Base-by-base conservation (phyloP, 345 rosid genomes). In the Populus euphratica region DNA sequence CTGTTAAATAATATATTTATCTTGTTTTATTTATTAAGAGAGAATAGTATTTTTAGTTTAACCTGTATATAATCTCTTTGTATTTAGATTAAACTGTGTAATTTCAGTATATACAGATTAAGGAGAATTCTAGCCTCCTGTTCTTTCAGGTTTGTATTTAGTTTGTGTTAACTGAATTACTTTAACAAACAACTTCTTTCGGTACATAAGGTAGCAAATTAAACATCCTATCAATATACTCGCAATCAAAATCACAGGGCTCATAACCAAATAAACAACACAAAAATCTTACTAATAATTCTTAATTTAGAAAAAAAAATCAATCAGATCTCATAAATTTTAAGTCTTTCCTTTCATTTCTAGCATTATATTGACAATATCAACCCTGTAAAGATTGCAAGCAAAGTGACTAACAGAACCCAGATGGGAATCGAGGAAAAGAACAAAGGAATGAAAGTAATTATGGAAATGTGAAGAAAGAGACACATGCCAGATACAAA, bases 401-500 rank as follows among this genome's bases (percentile, higher is more conserved):
- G 25, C 54, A 41, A 12, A 62, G 56, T 17, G 10, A 62, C 47
- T 27, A 16, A 43, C 16, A 74, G 70, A 39, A 59, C 35, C 65
- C 16, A 69, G 8, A 41, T 18, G 7, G n/a, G 29, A 69, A 69
- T 17, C 31, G 49, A 49, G 14, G 21, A 21, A 78, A 41, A 17
- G 18, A 66, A 5, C 5, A 25, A 64, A 25, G 14, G 33, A 31
- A 29, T 12, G 23, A 18, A 10, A 16, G 27, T 27, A 25, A 29
- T 33, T 33, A 20, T 21, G 23, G 23, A 29, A 27, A 73, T 16
- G 25, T 36, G 4, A 21, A 2, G 8, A 16, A 0, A 56, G 36
- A 49, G 63, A 13, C 44, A 69, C 69, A 50, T 81, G 74, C 97
- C 96, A 10, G 94, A 89, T 84, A 92, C 88, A 69, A 92, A 92